Evolutionary conservation across 2,329 filamentous ascomycete species (phyloP).

Genomic region (Fusarium mexicanum): DNA sequence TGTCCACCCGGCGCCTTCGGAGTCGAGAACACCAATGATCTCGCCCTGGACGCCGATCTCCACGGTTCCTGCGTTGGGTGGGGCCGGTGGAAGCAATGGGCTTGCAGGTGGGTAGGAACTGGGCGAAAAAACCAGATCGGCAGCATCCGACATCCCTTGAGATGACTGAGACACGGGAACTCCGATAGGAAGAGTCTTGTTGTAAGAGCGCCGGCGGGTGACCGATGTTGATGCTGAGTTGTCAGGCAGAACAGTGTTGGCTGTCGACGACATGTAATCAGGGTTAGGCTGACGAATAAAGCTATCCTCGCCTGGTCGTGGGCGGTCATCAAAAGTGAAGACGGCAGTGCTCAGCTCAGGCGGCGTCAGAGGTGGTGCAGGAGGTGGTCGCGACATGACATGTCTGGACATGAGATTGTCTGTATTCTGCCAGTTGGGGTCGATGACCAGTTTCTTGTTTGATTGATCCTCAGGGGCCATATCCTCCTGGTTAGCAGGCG

Average conservation of each 20-base stretch:
- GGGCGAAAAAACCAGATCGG: conserved; percentile 52
- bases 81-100: conserved; percentile 59
- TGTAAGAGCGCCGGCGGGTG: conserved; percentile 55
- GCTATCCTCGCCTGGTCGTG: conserved; percentile 45
- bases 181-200: conserved; percentile 52
- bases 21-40: conserved; percentile 60
- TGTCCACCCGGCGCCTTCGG: conserved; percentile 61
- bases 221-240: conserved; percentile 46
- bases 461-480: background rate
- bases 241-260: conserved; percentile 40
- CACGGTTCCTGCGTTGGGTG: conserved; percentile 44
- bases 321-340: conserved; percentile 55
- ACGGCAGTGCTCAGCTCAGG: conserved; percentile 55
- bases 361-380: conserved; percentile 60
- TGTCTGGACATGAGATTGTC: conserved; percentile 43
- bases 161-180: conserved; percentile 42
- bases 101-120: conserved; percentile 62
- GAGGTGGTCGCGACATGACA: conserved; percentile 53
- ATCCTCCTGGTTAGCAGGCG: conserved; percentile 6
- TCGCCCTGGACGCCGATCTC: conserved; percentile 60
- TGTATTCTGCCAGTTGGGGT: conserved; percentile 40
- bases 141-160: conserved; percentile 36
- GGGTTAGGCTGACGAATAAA: conserved; percentile 62
- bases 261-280: conserved; percentile 56
- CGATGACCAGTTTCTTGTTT: conserved; percentile 38